Evolutionary conservation across 805 yeast species (phyloP), one percentile per base, ranked within the genome.

Genomic region (Wickerhamiella brachini): DNA sequence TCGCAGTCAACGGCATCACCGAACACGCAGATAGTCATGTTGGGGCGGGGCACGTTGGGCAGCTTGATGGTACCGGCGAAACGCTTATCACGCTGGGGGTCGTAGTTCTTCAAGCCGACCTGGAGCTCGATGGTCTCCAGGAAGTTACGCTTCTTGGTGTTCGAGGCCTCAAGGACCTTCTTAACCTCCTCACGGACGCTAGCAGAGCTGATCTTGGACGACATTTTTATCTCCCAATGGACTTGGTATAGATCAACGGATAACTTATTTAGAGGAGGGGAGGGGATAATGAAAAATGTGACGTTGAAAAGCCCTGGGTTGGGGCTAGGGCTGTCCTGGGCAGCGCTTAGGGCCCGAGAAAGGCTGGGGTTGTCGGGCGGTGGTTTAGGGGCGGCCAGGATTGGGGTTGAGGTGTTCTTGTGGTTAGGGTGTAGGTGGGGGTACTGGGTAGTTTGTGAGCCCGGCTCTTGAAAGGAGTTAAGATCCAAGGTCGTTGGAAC

Each of bases 21-120:
- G 69, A 93, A 93, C 73, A 93, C 88, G 79, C 98, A 93, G 80
- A 93, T 76, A 77, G 97, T 85, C 97, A 93, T 87, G 95, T 93
- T 93, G 79, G 99, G 99, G 83, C 99, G 94, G 80, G 98, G 98
- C 64, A 94, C 95, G 71, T 81, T 83, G 71, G 99, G 99, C 68
- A 93, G 81, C 79, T 83, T 93, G 78, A 93, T 83, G 71, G 97
- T 71, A 79, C 99, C 99, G 73, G 97, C 90, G 97, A 93, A 93
- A 88, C 99, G 97, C 89, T 93, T 93, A 79, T 93, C 99, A 86
- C 98, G 89, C 81, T 93, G 98, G 72, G 99, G 97, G 75, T 93
- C 99, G 78, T 93, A 93, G 95, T 93, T 93, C 89, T 93, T 93
- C 68, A 93, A 83, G 76, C 98, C 98, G 71, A 93, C 95, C 80